phyloP scores from a whole-genome alignment of 768 basidiomycete species.

The Rhizopogon vinicolor region DNA sequence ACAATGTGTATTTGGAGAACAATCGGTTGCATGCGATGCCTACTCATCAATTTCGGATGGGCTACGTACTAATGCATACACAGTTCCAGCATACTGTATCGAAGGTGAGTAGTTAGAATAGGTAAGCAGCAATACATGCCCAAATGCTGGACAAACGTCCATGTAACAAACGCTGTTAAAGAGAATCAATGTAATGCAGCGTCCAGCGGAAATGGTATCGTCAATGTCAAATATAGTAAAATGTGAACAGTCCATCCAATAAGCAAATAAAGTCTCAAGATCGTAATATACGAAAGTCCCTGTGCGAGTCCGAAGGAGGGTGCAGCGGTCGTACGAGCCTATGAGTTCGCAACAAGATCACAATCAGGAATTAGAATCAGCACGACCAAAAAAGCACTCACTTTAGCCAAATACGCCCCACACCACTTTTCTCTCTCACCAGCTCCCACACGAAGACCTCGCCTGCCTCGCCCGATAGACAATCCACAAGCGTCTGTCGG shows the following conservation, averaged over 20 bases:
- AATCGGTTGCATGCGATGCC: no score
- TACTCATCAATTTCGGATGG: no score
- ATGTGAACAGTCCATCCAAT: neutral
- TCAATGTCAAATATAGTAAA: neutral
- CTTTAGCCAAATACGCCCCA: slow-evolving; percentile 63
- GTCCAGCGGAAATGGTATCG: neutral
- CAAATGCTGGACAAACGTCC: neutral
- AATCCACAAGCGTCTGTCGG: slow-evolving; percentile 49
- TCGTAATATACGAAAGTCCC: neutral
- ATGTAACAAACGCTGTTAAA: neutral
- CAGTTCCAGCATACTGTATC: neutral
- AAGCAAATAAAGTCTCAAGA: neutral
- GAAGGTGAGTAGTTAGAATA: neutral
- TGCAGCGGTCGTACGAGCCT: neutral
- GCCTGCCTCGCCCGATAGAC: slow-evolving; percentile 36
- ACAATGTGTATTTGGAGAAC: neutral
- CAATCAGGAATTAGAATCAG: neutral
- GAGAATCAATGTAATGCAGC: neutral
- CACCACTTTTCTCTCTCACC: slow-evolving; percentile 56
- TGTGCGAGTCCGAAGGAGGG: neutral
- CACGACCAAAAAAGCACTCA: slow-evolving; percentile 19
- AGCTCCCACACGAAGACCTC: slow-evolving; percentile 45
- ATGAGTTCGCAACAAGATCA: neutral
- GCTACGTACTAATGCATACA: no score
- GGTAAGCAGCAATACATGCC: neutral